Evolutionary conservation across 2,329 filamentous ascomycete genomes (phyloP), one percentile per base, ranked within the genome.

Genomic region (Diaporthe citri): DNA sequence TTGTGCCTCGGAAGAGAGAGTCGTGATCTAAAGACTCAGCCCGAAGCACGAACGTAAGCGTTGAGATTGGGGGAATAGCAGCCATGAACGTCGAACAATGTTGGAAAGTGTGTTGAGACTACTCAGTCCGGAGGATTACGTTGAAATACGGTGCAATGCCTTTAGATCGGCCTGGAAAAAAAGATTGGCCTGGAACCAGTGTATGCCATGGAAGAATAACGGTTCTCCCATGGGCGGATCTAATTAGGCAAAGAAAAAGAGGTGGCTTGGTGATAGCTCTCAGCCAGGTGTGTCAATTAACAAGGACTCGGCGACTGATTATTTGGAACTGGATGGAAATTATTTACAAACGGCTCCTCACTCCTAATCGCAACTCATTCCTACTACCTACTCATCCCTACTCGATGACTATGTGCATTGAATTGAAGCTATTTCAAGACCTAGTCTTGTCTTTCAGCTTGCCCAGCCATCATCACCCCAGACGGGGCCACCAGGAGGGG

Each of bases 401-500:
- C 5, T 8, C 10, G 28, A 25, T 66, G 43, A 25, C 20, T 34
- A 66, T 66, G 28, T 66, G n/a, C 62, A 36, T 36, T 12, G 3
- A 22, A 36, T 5, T 51, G 5, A 66, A 8, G 6, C 22, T 20
- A 2, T 10, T 36, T n/a, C 2, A 20, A 25, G 15, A 10, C 5
- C 41, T 5, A 9, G 22, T n/a, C 22, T 34, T 34, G 20, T 25
- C 59, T 20, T 31, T 66, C 36, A 66, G 12, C 5, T 51, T 36
- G 28, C 28, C 62, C 62, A 66, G 28, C 62, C 62, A 9, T 66
- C 10, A 48, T 66, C 62, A n/a, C 62, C 12, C 62, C 62, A 66
- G 28, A 66, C 62, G 10, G 62, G 62, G 36, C 62, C 62, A 66
- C 62, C 62, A 34, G 62, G 62, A 51, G 62, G 62, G 1, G 62